phyloP scores from a whole-genome alignment of 2,329 filamentous ascomycete genomes.

The Monosporascus ibericus region DNA sequence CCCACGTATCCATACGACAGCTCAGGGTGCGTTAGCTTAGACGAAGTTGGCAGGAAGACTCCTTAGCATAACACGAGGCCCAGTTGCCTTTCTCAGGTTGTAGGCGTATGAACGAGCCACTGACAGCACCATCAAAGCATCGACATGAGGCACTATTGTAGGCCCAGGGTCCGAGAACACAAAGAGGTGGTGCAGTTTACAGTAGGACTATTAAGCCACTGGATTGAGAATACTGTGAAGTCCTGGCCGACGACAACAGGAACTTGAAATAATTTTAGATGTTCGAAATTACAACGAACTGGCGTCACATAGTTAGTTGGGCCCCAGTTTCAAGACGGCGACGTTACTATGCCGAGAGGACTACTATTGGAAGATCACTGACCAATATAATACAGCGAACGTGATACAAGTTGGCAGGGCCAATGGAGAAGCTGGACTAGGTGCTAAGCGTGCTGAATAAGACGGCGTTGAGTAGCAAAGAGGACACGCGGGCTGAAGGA shows the following conservation, averaged over 20 bases:
- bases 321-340: constrained; percentile 7
- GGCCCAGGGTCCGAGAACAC: constrained; percentile 7
- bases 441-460: constrained; percentile 17
- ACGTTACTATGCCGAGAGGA: constrained; percentile 5
- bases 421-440: constrained; percentile 20
- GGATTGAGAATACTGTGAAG: neutral
- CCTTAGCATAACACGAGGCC: neutral
- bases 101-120: constrained; percentile 13
- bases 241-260: neutral
- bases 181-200: constrained; percentile 9
- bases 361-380: constrained; percentile 28
- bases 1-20: neutral
- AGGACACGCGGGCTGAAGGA: constrained; percentile 13
- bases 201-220: constrained; percentile 6
- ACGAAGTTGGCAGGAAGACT: neutral
- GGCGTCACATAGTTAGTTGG: constrained; percentile 16
- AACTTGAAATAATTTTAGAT: neutral
- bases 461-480: constrained; percentile 14
- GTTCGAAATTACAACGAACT: constrained; percentile 17
- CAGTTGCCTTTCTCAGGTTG: constrained; percentile 1
- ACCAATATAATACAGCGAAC: constrained; percentile 37
- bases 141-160: constrained; percentile 9
- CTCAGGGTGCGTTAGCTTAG: neutral
- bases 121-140: constrained; percentile 12
- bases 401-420: constrained; percentile 19